A percentile compares a stretch with the other conserved stretches of the same genome.
These are phyloP conservation scores for Candida awuae DNA, from an alignment of 805 yeast species.

Conservation along the genomic window DNA sequence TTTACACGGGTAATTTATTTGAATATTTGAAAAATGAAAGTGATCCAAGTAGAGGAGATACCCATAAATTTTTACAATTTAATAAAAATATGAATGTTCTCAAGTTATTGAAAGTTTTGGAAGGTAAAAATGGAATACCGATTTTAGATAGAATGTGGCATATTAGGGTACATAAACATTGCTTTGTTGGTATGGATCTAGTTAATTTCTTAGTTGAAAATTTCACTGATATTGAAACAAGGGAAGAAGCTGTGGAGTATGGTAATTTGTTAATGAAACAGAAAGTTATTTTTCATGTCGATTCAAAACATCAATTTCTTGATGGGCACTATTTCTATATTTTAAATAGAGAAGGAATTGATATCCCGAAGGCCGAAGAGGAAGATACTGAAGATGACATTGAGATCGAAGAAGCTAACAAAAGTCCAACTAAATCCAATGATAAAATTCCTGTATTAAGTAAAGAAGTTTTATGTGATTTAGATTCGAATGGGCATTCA, in stretches of 20 bases:
- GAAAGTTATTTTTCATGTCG: conserved; percentile 74
- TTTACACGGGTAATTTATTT: conserved; percentile 80
- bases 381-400: conserved; percentile 1
- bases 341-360: conserved; percentile 45
- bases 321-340: conserved; percentile 93
- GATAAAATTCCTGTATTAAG: conserved; percentile 39
- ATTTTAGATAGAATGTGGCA: conserved; percentile 88
- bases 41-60: conserved; percentile 6
- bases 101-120: conserved; percentile 58
- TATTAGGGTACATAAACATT: conserved; percentile 63
- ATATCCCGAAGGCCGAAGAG: no score
- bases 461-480: conserved; percentile 56
- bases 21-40: conserved; percentile 42
- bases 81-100: conserved; percentile 42
- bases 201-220: conserved; percentile 79
- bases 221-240: conserved; percentile 67
- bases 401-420: neutral
- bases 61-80: conserved; percentile 22
- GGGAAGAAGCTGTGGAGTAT: conserved; percentile 75
- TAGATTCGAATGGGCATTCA: conserved; percentile 67
- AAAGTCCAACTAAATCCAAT: neutral
- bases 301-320: conserved; percentile 69
- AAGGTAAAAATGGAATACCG: conserved; percentile 53
- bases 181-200: conserved; percentile 79
- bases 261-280: conserved; percentile 72